phyloP scores from a whole-genome alignment of 108 stramenopile genomes.

The Fragilaria radians region DNA sequence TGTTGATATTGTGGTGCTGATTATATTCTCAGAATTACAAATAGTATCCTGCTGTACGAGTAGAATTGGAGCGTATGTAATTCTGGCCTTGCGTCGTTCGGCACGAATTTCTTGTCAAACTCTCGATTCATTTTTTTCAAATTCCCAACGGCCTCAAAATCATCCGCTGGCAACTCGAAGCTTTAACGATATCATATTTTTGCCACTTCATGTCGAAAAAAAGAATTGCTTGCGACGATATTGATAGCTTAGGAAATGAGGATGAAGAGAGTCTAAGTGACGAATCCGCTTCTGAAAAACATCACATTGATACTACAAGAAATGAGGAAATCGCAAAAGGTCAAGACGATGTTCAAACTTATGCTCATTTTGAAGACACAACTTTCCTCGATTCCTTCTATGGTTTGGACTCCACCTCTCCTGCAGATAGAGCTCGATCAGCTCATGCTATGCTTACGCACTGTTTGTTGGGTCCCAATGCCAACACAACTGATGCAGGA shows the following conservation, averaged over 20 bases:
- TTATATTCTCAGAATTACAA: too few relatives aligned
- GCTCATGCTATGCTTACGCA: slow-evolving; percentile 67
- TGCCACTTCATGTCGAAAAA: neutral
- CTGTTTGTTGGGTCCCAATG: slow-evolving; percentile 41
- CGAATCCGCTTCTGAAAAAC: slow-evolving; percentile 9
- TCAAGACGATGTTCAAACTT: slow-evolving; percentile 3
- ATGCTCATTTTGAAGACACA: slow-evolving; percentile 13
- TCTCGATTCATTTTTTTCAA: too few relatives aligned
- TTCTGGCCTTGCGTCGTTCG: too few relatives aligned
- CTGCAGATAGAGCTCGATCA: slow-evolving; percentile 50
- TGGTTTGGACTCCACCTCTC: slow-evolving; percentile 48
- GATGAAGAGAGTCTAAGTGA: slow-evolving; percentile 15
- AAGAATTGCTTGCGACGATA: slow-evolving; percentile 10
- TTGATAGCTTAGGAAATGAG: slow-evolving; percentile 21
- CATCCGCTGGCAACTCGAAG: too few relatives aligned
- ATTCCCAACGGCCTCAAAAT: too few relatives aligned
- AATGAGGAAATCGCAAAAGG: slow-evolving; percentile 13
- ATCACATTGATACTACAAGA: slow-evolving; percentile 10
- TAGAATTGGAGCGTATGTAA: too few relatives aligned
- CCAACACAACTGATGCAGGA: slow-evolving; percentile 65
- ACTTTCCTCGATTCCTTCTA: slow-evolving; percentile 82
- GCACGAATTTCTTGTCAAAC: too few relatives aligned
- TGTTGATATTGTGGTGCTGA: too few relatives aligned
- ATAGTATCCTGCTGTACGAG: too few relatives aligned
- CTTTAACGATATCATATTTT: too few relatives aligned